Conservation (phyloP, 2,329 filamentous ascomycete species). For the Exserohilum turcica region DNA sequence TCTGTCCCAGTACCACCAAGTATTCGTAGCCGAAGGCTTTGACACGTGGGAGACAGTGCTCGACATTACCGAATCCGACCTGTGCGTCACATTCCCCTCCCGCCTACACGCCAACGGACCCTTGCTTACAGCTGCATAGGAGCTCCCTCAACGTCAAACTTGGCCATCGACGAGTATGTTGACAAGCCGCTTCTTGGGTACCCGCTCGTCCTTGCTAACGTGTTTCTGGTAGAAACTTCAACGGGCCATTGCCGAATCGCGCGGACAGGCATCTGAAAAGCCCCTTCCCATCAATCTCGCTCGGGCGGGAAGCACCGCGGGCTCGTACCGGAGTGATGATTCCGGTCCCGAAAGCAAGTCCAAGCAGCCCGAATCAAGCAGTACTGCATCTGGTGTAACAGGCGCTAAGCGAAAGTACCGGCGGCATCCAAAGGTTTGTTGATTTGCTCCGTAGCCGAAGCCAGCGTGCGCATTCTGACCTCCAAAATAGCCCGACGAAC, state of each 20-base stretch:
- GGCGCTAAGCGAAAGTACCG: slow-evolving; percentile 73
- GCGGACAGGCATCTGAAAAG: slow-evolving; percentile 57
- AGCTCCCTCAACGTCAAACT: slow-evolving; percentile 78
- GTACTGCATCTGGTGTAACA: slow-evolving; percentile 38
- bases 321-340: slow-evolving; percentile 60
- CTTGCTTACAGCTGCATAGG: slow-evolving; percentile 50
- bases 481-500: slow-evolving; percentile 67
- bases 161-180: slow-evolving; percentile 75
- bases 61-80: slow-evolving; percentile 82
- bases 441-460: neutral
- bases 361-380: slow-evolving; percentile 51
- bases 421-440: slow-evolving; percentile 72
- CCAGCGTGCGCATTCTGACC: slow-evolving; percentile 19
- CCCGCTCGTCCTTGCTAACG: slow-evolving; percentile 6
- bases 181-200: neutral
- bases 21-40: slow-evolving; percentile 78
- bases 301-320: slow-evolving; percentile 59
- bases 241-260: slow-evolving; percentile 75
- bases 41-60: slow-evolving; percentile 83
- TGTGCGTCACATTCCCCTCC: slow-evolving; percentile 58
- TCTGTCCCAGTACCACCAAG: slow-evolving; percentile 74
- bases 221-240: slow-evolving; percentile 70
- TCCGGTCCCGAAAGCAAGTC: slow-evolving; percentile 55
- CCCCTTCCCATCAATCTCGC: slow-evolving; percentile 47
- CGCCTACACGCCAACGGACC: slow-evolving; percentile 13